A percentile compares a stretch with the other conserved stretches of the same genome.
Conservation (phyloP, 2,329 filamentous ascomycete species). For the Hypoxylon sp. region DNA sequence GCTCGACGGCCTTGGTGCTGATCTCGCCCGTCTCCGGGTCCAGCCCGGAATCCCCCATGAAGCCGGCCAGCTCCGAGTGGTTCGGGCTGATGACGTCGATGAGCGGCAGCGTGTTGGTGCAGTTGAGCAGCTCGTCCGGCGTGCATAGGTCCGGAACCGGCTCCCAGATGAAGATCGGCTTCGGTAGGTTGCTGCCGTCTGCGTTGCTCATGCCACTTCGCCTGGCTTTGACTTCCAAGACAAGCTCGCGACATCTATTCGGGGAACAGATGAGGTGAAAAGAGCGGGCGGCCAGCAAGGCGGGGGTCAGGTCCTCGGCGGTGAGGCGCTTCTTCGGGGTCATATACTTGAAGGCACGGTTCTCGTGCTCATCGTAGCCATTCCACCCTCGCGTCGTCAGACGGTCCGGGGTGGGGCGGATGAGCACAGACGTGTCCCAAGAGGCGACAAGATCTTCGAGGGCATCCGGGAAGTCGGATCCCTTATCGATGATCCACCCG, state of each 20-base stretch:
- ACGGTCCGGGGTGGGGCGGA: slow-evolving; percentile 71
- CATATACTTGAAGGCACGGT: slow-evolving; percentile 82
- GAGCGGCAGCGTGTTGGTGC: slow-evolving; percentile 67
- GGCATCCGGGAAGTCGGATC: slow-evolving; percentile 80
- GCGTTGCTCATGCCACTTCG: slow-evolving; percentile 52
- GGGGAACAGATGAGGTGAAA: slow-evolving; percentile 92
- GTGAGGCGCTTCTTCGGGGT: slow-evolving; percentile 87
- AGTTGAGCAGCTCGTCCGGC: slow-evolving; percentile 70
- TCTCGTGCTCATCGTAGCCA: slow-evolving; percentile 77
- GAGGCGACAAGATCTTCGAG: slow-evolving; percentile 70
- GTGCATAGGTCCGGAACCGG: slow-evolving; percentile 89
- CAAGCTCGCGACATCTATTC: slow-evolving; percentile 76
- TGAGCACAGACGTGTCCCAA: slow-evolving; percentile 78
- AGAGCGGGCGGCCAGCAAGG: slow-evolving; percentile 73
- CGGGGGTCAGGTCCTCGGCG: slow-evolving; percentile 70
- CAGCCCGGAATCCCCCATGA: slow-evolving; percentile 72
- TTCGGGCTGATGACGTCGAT: slow-evolving; percentile 79
- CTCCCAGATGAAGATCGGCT: slow-evolving; percentile 90
- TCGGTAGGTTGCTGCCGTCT: slow-evolving; percentile 46
- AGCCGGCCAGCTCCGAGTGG: slow-evolving; percentile 83
- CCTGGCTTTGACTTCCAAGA: slow-evolving; percentile 71
- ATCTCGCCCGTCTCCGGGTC: slow-evolving; percentile 64
- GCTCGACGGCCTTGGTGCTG: slow-evolving; percentile 61
- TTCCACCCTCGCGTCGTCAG: slow-evolving; percentile 94
- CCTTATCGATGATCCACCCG: slow-evolving; percentile 91